A percentile compares a stretch with the other conserved stretches of the same genome.
phyloP scores from a whole-genome alignment of 306 rosid genomes.

The Sphenostylis stenocarpa region DNA sequence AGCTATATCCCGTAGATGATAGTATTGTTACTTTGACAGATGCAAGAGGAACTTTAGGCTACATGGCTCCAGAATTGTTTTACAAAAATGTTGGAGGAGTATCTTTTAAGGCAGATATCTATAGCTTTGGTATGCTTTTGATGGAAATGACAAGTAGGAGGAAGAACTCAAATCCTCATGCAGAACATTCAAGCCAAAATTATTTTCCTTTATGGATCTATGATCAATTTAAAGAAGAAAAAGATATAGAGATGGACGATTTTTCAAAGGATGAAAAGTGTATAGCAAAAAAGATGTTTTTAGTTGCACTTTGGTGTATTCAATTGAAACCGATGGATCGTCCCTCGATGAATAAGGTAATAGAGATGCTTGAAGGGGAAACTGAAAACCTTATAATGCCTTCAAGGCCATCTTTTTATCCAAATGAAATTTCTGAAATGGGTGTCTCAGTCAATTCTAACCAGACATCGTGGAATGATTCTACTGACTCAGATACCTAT shows the following conservation, averaged over 20 bases:
- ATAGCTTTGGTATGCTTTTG: not conserved
- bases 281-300: constrained; percentile 22
- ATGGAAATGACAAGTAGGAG: constrained; percentile 24
- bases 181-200: constrained; percentile 22
- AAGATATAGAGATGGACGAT: not conserved
- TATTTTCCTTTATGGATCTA: constrained; percentile 21
- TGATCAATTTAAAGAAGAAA: not conserved
- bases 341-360: not conserved
- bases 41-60: constrained; percentile 29
- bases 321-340: not conserved
- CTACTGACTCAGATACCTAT: not conserved
- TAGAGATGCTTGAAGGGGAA: constrained; percentile 28
- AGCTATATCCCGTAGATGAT: not conserved
- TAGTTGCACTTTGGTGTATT: not conserved
- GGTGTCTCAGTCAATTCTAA: not conserved
- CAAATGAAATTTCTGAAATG: not conserved
- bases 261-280: not conserved
- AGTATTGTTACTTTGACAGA: constrained; percentile 1
- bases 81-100: not conserved
- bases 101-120: not conserved
- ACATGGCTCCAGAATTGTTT: constrained; percentile 1
- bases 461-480: not conserved
- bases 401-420: not conserved
- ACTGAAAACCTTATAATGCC: not conserved
- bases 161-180: not conserved